Evolutionary conservation across 495 filamentous ascomycete genomes (phyloP).

Genomic region (Extremus antarcticus): DNA sequence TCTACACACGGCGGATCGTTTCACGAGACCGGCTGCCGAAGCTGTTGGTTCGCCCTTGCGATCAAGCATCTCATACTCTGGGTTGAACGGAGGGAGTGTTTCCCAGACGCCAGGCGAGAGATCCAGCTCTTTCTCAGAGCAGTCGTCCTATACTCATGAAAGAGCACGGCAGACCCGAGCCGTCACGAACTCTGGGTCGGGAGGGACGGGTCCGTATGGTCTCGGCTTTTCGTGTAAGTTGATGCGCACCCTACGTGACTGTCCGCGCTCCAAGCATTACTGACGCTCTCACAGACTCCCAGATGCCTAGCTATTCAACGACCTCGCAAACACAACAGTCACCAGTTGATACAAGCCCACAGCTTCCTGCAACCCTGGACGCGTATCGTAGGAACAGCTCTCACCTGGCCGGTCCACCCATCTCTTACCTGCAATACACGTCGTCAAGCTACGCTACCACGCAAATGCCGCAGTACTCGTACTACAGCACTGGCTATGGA

Average conservation of each 20-base stretch:
- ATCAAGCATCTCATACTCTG: conserved; percentile 30
- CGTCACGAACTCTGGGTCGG: background rate
- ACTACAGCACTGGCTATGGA: background rate
- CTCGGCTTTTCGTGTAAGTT: conserved; percentile 32
- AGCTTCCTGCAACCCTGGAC: background rate
- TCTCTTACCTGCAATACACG: conserved; percentile 1
- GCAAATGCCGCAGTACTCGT: conserved; percentile 11
- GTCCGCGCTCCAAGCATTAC: too few species aligned
- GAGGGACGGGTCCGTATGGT: conserved; percentile 23
- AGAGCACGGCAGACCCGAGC: conserved; percentile 9
- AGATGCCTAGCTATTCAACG: conserved; percentile 6
- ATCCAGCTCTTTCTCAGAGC: conserved; percentile 9
- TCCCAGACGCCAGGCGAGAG: background rate
- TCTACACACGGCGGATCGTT: conserved; percentile 26
- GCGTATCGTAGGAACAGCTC: conserved; percentile 11
- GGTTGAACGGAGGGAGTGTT: conserved; percentile 4
- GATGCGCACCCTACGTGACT: background rate
- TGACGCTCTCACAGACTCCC: conserved; percentile 25
- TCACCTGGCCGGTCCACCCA: conserved; percentile 13
- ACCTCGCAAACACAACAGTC: background rate
- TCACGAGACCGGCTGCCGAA: conserved; percentile 17
- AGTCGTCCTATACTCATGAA: conserved; percentile 4
- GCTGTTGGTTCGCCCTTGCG: conserved; percentile 27
- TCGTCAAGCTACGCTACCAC: background rate
- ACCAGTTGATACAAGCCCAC: background rate